Base-by-base conservation (phyloP, 495 filamentous ascomycete species). In the Annulohypoxylon bovei region DNA sequence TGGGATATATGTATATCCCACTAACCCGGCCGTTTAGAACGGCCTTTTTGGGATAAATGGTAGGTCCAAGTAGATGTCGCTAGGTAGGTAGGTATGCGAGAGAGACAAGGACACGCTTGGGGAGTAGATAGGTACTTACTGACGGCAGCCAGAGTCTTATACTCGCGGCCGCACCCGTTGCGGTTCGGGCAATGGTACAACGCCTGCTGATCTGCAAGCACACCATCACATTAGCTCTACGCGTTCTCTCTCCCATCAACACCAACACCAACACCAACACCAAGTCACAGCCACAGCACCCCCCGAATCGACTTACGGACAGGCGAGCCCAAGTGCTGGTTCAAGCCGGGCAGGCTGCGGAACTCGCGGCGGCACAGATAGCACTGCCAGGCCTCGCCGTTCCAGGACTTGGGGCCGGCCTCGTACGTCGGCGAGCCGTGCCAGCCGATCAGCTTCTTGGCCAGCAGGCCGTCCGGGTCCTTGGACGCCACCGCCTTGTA, bases 171-270 rank as follows among this genome's bases (percentile, higher is more conserved):
- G 52, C 86, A 88, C 0, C 16, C 6, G 8, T 32, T 33, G 28
- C 61, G 35, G 42, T 85, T 85, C 0, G 84, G 85, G 58, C 86
- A 88, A 68, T 83, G 86, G 54, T 88, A 89, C 1, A 85, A 70
- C 22, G 79, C 75, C 62, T 83, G 78, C 72, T 82, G 73, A 62
- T 88, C 76, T 77, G 20, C 20, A 28, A 12, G 2, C 7, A 35
- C 20, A n/a, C 3, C 53, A 8, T 25, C 9, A 14, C 0, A 18
- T 30, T 6, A 56, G 18, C 25, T 8, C n/a, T 1, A 46, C 14
- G 3, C n/a, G n/a, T n/a, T 18, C 2, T 53, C 27, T 30, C 8
- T 27, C 22, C 30, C 7, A 47, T 3, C 4, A 4, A 7, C 35
- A 11, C 35, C 4, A 39, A 39, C 35, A 11, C 35, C 3, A 32